These are phyloP conservation scores for Parmelia sp. DNA, from an alignment of 495 filamentous ascomycete species.

Conservation along the genomic window DNA sequence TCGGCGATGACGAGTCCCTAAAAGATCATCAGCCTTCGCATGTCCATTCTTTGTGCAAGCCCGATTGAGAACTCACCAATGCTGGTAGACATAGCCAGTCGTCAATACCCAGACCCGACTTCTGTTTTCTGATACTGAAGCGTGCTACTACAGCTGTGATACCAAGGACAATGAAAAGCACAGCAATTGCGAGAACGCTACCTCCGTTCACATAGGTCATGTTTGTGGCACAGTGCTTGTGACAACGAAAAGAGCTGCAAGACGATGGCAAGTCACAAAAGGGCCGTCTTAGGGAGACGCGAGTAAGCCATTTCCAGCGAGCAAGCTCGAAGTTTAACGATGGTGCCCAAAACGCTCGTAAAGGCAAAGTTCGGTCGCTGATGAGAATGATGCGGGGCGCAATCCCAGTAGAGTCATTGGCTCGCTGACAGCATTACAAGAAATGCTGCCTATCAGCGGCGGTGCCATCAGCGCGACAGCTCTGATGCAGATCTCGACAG, in stretches of 20 bases:
- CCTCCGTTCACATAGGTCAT: slow-evolving; percentile 2
- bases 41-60: neutral
- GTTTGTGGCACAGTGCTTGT: neutral
- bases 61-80: neutral
- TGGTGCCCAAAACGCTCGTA: neutral
- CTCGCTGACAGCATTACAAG: neutral
- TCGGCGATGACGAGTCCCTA: neutral
- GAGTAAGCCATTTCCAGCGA: neutral
- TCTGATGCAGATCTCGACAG: neutral
- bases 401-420: neutral
- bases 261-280: neutral
- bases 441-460: neutral
- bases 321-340: neutral
- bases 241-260: neutral
- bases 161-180: neutral
- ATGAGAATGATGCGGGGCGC: neutral
- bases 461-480: neutral
- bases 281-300: neutral
- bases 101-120: neutral
- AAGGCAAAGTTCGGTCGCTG: neutral
- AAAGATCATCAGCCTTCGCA: neutral
- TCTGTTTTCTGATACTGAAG: neutral
- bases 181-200: neutral
- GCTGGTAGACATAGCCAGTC: slow-evolving; percentile 6
- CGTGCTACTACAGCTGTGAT: neutral